phyloP scores from a whole-genome alignment of 352 stramenopile genomes.

The Thraustochytrium sp. region DNA sequence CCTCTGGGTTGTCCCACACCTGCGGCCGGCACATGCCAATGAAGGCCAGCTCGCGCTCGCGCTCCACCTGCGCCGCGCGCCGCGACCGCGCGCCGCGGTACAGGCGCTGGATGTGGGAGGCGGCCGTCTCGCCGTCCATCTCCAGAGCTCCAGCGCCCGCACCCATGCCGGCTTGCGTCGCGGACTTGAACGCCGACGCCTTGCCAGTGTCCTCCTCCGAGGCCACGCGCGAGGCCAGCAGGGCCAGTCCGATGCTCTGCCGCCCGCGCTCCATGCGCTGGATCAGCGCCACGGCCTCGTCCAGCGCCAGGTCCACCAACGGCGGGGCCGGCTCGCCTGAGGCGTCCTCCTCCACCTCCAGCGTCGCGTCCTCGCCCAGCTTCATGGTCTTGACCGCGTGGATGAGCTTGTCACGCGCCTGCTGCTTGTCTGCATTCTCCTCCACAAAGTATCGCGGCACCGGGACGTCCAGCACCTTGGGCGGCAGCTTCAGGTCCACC shows the following conservation, averaged over 20 bases:
- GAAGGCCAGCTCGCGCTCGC: conserved; percentile 76
- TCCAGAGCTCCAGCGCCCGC: not conserved
- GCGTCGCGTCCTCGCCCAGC: conserved; percentile 64
- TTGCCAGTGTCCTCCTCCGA: conserved; percentile 65
- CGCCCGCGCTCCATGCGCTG: conserved; percentile 79
- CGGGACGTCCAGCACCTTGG: conserved; percentile 77
- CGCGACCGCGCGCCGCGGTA: conserved; percentile 73
- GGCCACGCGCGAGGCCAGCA: conserved; percentile 73
- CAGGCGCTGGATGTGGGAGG: conserved; percentile 76
- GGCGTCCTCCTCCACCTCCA: conserved; percentile 20
- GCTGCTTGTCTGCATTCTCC: conserved; percentile 62
- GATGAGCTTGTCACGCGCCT: conserved; percentile 70
- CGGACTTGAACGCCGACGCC: conserved; percentile 30
- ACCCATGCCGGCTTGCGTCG: not conserved
- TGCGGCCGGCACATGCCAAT: conserved; percentile 77
- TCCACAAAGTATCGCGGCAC: conserved; percentile 81
- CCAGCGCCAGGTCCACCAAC: conserved; percentile 56
- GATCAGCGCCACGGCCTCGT: conserved; percentile 76
- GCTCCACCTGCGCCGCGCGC: conserved; percentile 60
- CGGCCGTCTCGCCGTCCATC: conserved; percentile 82
- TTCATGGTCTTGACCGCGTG: conserved; percentile 80
- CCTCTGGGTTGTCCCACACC: conserved; percentile 63
- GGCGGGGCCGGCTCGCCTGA: conserved; percentile 40
- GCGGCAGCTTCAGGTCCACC: conserved; percentile 82
- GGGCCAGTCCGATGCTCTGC: conserved; percentile 72